Conservation (phyloP, 306 rosid genomes). For the Bauhinia variegata region DNA sequence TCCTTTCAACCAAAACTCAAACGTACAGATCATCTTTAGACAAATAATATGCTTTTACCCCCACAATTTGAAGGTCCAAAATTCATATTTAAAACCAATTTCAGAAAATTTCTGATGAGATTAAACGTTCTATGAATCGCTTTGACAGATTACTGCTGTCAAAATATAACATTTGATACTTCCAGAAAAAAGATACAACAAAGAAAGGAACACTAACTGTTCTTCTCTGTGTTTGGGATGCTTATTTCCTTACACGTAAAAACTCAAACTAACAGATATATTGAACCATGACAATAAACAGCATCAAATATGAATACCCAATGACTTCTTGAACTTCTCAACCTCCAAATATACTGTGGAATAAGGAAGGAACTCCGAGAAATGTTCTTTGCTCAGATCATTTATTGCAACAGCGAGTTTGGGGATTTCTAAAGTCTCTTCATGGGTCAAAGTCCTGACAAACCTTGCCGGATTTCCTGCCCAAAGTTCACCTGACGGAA, state of each 20-base stretch:
- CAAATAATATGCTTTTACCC: too few relatives aligned
- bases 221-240: slow-evolving; percentile 48
- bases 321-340: slow-evolving; percentile 93
- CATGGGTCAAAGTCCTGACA: slow-evolving; percentile 82
- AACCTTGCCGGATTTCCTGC: slow-evolving; percentile 97
- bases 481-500: slow-evolving; percentile 96
- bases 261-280: slow-evolving; percentile 57
- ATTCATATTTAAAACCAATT: too few relatives aligned
- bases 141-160: slow-evolving; percentile 34
- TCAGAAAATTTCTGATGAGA: not conserved
- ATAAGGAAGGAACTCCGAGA: slow-evolving; percentile 87
- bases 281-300: slow-evolving; percentile 35
- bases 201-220: slow-evolving; percentile 44
- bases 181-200: slow-evolving; percentile 43
- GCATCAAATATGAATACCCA: slow-evolving; percentile 75
- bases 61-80: too few relatives aligned
- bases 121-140: slow-evolving; percentile 32
- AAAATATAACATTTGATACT: slow-evolving; percentile 29
- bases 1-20: too few relatives aligned
- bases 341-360: slow-evolving; percentile 95
- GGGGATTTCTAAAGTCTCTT: slow-evolving; percentile 94
- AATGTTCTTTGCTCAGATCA: slow-evolving; percentile 85
- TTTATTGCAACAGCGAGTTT: slow-evolving; percentile 94
- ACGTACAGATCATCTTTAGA: too few relatives aligned
- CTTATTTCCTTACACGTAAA: slow-evolving; percentile 76